These are phyloP conservation scores for Grosmannia penicillata DNA, from an alignment of 2,329 filamentous ascomycete species.

Conservation along the genomic window DNA sequence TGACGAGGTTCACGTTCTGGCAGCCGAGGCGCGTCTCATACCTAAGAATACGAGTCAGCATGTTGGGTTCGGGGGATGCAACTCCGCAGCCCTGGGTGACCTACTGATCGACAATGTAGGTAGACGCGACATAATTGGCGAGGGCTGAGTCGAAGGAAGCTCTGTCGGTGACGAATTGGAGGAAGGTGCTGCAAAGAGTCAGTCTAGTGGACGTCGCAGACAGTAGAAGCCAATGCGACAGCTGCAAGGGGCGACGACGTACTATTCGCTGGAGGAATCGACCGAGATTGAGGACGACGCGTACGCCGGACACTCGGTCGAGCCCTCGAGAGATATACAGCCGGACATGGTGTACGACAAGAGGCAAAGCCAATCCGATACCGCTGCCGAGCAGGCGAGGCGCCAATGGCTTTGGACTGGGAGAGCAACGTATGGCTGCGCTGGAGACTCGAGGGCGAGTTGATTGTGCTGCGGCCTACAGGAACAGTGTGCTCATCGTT, in stretches of 20 bases:
- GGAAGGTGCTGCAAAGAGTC: constrained; percentile 53
- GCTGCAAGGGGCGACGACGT: constrained; percentile 12
- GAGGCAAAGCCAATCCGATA: too few species aligned
- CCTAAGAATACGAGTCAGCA: constrained; percentile 28
- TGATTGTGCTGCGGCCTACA: too few species aligned
- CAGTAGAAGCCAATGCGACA: neutral
- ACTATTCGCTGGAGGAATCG: constrained; percentile 7
- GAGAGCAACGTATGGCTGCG: too few species aligned
- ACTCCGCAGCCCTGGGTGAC: constrained; percentile 14
- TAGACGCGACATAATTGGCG: constrained; percentile 54
- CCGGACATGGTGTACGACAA: constrained; percentile 21
- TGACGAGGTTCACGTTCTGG: constrained; percentile 56
- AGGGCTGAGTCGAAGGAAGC: constrained; percentile 66
- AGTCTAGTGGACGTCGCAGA: too few species aligned
- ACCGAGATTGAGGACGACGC: constrained; percentile 55
- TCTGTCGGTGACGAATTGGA: constrained; percentile 63
- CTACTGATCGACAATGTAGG: constrained; percentile 68
- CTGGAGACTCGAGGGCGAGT: too few species aligned
- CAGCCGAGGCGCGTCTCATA: constrained; percentile 76
- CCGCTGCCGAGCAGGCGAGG: too few species aligned
- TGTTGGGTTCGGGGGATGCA: neutral
- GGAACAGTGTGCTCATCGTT: too few species aligned
- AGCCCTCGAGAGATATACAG: constrained; percentile 56
- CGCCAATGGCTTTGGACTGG: too few species aligned
- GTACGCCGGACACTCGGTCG: constrained; percentile 59